phyloP scores from a whole-genome alignment of 345 rosid species.

The Boechera retrofracta region DNA sequence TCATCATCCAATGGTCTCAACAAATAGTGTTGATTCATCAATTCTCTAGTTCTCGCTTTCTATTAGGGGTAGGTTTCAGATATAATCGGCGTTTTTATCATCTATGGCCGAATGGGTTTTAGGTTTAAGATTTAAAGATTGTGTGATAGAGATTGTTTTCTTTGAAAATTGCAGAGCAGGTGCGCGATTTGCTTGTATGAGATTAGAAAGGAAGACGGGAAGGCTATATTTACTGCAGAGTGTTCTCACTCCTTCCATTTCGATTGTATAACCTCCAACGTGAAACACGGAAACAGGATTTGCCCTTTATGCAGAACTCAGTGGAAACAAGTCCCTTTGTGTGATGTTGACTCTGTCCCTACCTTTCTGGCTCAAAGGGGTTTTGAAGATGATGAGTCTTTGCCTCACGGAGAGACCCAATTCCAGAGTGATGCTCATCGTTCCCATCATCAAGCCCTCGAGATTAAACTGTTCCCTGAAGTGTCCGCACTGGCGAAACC shows the following conservation, averaged over 20 bases:
- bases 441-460: constrained; percentile 34
- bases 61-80: not conserved
- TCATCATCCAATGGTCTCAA: not conserved
- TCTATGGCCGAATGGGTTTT: not conserved
- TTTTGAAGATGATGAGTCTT: constrained; percentile 81
- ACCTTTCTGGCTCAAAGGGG: constrained; percentile 52
- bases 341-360: constrained; percentile 47
- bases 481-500: constrained; percentile 58
- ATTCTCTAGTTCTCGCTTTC: not conserved
- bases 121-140: constrained; percentile 9
- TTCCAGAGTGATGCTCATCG: constrained; percentile 41
- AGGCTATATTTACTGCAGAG: constrained; percentile 91
- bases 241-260: constrained; percentile 96
- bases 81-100: not conserved
- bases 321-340: constrained; percentile 67
- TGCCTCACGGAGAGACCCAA: constrained; percentile 40
- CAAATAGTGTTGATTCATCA: not conserved
- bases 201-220: constrained; percentile 75
- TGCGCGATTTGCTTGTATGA: constrained; percentile 83
- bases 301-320: constrained; percentile 89
- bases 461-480: constrained; percentile 39
- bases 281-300: constrained; percentile 78
- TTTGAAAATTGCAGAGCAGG: constrained; percentile 57
- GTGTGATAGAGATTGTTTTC: constrained; percentile 26
- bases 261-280: constrained; percentile 84